Evolutionary conservation across 2,329 filamentous ascomycete genomes (phyloP).

Genomic region (Drechslera avenae): DNA sequence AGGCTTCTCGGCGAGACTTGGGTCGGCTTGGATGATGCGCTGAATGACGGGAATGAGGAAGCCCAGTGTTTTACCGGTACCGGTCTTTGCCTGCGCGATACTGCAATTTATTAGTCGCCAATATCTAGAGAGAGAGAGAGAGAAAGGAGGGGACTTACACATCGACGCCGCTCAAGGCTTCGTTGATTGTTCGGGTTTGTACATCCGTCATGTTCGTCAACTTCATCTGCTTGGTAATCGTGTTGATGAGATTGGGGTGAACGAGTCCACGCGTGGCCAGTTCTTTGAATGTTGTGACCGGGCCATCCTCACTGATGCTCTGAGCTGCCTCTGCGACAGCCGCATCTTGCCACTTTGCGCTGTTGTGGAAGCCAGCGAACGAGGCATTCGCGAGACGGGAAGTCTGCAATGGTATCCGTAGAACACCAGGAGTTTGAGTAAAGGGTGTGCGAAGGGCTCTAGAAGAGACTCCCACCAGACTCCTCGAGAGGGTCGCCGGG

Average conservation of each 20-base stretch:
- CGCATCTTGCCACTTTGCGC: constrained; percentile 45
- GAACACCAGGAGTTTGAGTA: constrained; percentile 25
- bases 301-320: constrained; percentile 24
- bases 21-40: constrained; percentile 70
- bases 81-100: constrained; percentile 92
- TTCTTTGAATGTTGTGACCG: constrained; percentile 53
- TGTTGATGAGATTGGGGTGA: constrained; percentile 66
- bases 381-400: constrained; percentile 27
- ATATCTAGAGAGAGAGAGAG: not conserved
- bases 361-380: constrained; percentile 48
- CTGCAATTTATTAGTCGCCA: constrained; percentile 29
- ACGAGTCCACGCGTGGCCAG: constrained; percentile 58
- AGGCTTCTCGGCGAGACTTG: constrained; percentile 60
- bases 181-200: constrained; percentile 80
- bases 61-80: constrained; percentile 94
- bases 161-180: constrained; percentile 79
- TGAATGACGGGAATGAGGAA: constrained; percentile 89
- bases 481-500: constrained; percentile 45
- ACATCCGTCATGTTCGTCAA: constrained; percentile 92
- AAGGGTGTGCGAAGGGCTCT: constrained; percentile 32
- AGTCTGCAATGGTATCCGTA: constrained; percentile 24
- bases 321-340: constrained; percentile 29
- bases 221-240: constrained; percentile 73
- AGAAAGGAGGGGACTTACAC: constrained; percentile 63
- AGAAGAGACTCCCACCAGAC: constrained; percentile 31